Base-by-base conservation (phyloP, 768 basidiomycete genomes). In the Naganishia onofrii region DNA sequence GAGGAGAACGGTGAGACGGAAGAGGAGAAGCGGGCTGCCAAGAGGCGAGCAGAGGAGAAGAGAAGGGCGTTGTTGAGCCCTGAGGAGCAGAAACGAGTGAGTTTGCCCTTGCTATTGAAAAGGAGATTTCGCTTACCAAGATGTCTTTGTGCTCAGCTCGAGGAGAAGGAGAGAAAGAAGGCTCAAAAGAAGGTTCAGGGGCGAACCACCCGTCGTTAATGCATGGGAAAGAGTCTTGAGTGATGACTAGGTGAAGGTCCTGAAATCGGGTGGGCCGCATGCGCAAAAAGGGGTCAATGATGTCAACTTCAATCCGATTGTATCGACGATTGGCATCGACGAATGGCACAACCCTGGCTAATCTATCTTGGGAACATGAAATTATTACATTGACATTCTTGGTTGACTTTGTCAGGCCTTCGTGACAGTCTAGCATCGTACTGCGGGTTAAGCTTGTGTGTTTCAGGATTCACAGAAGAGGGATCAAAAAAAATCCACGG, bases 141-240 rank as follows among this genome's bases (percentile, higher is more conserved):
- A 64, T 28, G 12, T 19, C n/a, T 38, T 29, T 70, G 73, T 9
- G 73, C 73, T 19, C 74, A 80, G 70, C 68, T 80, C 57, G 78
- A 81, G 70, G 77, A 76, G 74, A 80, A 79, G 76, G 70, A 78
- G 60, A 77, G 75, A 68, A 71, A 78, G 72, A 78, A 78, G 67
- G 77, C 77, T 68, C 36, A 73, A 71, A 71, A 72, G 67, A 79
- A 79, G 73, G 79, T 74, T 53, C 79, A 80, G 73, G 60, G 60
- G 2, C 60, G 60, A 63, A 44, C 38, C 8, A 36, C 26, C n/a
- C 60, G 60, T 28, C 60, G 60, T 23, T 63, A 44, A 29, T 4
- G 19, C 26, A 26, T 31, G 21, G 5, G 29, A 55, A n/a, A 55
- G 9, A 6, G 8, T 2, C 15, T 10, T 29, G 8, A 3, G 32